Evolutionary conservation across 148 eudicot species (phyloP).

Genomic region (Fagopyrum homotropicum): DNA sequence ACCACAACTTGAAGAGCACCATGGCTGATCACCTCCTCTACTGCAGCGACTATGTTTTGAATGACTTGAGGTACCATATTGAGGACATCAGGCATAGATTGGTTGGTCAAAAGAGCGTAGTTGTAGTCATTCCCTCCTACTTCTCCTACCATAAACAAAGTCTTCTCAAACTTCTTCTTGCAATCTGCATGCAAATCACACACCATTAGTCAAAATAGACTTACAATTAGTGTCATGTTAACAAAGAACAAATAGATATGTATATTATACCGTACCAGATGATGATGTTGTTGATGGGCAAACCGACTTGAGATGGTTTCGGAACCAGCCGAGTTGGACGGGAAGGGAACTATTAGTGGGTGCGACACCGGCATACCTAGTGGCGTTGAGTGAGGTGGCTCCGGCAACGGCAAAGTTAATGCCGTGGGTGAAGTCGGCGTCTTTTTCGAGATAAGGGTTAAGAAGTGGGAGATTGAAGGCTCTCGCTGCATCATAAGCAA

Average conservation of each 20-base stretch:
- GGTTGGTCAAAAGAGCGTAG: neutral
- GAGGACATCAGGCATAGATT: neutral
- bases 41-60: neutral
- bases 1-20: neutral
- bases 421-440: neutral
- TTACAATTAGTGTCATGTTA: neutral
- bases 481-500: neutral
- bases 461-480: neutral
- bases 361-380: neutral
- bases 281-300: neutral
- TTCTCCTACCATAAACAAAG: neutral
- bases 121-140: conserved; percentile 4
- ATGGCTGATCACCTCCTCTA: neutral
- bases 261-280: neutral
- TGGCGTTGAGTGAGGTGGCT: conserved; percentile 1
- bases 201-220: neutral
- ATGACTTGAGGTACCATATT: neutral
- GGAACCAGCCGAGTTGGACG: conserved; percentile 1
- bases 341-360: neutral
- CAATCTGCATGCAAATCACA: neutral
- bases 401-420: neutral
- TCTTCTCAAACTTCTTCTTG: neutral
- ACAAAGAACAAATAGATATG: neutral
- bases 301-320: neutral
- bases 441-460: neutral